phyloP scores from a whole-genome alignment of 345 rosid genomes.

The Eucalyptus viminalis region DNA sequence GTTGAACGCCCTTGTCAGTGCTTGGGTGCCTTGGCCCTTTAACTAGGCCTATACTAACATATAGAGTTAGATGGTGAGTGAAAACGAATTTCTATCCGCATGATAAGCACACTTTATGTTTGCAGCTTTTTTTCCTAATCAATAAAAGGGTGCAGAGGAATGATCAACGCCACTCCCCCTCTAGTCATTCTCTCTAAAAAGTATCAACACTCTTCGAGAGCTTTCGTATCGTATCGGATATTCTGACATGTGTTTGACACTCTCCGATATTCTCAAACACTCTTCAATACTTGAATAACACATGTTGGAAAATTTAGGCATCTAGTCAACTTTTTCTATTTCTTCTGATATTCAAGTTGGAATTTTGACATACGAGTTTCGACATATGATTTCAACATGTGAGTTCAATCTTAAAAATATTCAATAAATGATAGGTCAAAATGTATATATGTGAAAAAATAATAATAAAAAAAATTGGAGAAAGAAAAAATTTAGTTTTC shows the following conservation, averaged over 20 bases:
- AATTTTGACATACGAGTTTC: rapidly evolving
- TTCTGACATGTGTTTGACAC: rapidly evolving
- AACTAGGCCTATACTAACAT: background rate
- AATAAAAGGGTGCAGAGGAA: background rate
- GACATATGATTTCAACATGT: rapidly evolving
- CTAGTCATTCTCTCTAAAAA: too few species aligned
- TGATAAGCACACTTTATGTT: background rate
- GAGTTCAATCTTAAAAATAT: too few species aligned
- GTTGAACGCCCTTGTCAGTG: background rate
- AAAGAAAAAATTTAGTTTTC: too few species aligned
- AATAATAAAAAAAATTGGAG: too few species aligned
- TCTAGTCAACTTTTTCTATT: too few species aligned
- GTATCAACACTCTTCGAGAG: rapidly evolving
- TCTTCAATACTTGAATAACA: too few species aligned
- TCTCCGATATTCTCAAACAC: too few species aligned
- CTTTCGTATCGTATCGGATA: rapidly evolving
- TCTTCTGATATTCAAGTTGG: rapidly evolving
- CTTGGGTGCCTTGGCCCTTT: background rate
- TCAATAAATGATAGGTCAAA: too few species aligned
- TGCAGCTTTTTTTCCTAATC: background rate
- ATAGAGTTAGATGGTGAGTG: background rate
- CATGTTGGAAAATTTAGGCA: rapidly evolving
- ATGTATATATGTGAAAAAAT: too few species aligned
- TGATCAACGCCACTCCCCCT: too few species aligned
- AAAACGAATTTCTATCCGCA: background rate